Evolutionary conservation across 1,284 basidiomycete species (phyloP), one percentile per base, ranked within the genome.

Genomic region (Leccinum fallax): DNA sequence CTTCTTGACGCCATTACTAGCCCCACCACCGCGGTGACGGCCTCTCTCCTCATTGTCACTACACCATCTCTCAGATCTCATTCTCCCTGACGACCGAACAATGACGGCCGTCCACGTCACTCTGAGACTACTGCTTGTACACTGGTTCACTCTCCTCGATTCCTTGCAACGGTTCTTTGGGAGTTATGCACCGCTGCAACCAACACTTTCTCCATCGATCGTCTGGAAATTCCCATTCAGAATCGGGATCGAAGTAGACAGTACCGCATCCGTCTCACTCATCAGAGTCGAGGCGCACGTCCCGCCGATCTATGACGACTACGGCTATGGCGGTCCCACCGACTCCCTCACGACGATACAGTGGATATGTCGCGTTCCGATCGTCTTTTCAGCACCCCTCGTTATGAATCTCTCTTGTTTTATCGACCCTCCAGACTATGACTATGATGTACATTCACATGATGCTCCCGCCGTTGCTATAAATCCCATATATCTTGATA

Each of bases 91-190:
- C 38, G 16, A 32, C 19, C 3, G 6, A 24, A 10, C 36, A 16
- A 59, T 69, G 58, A 51, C 48, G 36, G 38, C 21, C 4, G 38
- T 66, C 16, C 13, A 40, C 16, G 16, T 40, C 38, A 57, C 55
- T 9, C n/a, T 61, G 34, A 54, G n/a, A 46, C 3, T 55, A 28
- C 62, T 71, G 15, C 24, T 67, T 19, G 58, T 26, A 5, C 65
- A 71, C 34, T 68, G 66, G 58, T n/a, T 68, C 34, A 16, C 66
- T 30, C 52, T 71, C 26, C 52, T 68, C 11, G 46, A 57, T 51
- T 43, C 19, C 32, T 13, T 68, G 6, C 69, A 61, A 48, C 60
- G 26, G 4, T 48, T 66, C 40, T 48, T 68, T 21, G 57, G 40
- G 58, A 46, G 53, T 49, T 36, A 60, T 40, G 30, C 58, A 8